phyloP scores from a whole-genome alignment of 2,329 filamentous ascomycete species.

The Aureobasidium sp. region DNA sequence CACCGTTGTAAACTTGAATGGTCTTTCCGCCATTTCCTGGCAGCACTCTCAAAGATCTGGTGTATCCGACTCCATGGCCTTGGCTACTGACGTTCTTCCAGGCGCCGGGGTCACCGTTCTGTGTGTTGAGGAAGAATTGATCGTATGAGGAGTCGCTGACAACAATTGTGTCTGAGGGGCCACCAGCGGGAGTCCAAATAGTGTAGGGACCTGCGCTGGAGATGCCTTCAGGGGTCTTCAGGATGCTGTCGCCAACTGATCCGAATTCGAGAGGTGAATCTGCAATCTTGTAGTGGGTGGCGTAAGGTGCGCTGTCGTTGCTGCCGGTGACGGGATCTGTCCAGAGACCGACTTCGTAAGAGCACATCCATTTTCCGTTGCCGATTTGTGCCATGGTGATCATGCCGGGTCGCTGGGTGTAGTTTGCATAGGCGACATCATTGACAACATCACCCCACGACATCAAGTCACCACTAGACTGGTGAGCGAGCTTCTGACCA shows the following conservation, averaged over 20 bases:
- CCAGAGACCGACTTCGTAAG: conserved; percentile 50
- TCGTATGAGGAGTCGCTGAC: conserved; percentile 34
- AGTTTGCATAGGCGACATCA: conserved; percentile 54
- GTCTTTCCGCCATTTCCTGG: conserved; percentile 22
- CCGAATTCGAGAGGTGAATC: conserved; percentile 42
- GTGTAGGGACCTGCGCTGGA: conserved; percentile 44
- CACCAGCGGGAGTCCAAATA: conserved; percentile 43
- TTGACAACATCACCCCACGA: conserved; percentile 53
- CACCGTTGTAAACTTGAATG: background rate
- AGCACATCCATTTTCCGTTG: conserved; percentile 54
- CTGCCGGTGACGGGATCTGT: conserved; percentile 27
- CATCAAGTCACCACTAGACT: conserved; percentile 50
- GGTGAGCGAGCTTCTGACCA: conserved; percentile 64
- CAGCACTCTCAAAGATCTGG: conserved; percentile 39
- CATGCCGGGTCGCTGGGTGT: conserved; percentile 61
- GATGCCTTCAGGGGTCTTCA: conserved; percentile 38
- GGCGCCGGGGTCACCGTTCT: conserved; percentile 33
- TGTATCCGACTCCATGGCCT: conserved; percentile 37
- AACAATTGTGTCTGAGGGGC: conserved; percentile 42
- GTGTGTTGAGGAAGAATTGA: conserved; percentile 42
- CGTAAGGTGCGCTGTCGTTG: conserved; percentile 34
- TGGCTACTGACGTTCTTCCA: conserved; percentile 39
- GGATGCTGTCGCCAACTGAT: conserved; percentile 30
- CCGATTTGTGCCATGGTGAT: conserved; percentile 50
- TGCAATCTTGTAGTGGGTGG: conserved; percentile 44